Evolutionary conservation across 176 grass and related monocot genomes (phyloP), one percentile per base, ranked within the genome.

Genomic region (Triticum turgidum): DNA sequence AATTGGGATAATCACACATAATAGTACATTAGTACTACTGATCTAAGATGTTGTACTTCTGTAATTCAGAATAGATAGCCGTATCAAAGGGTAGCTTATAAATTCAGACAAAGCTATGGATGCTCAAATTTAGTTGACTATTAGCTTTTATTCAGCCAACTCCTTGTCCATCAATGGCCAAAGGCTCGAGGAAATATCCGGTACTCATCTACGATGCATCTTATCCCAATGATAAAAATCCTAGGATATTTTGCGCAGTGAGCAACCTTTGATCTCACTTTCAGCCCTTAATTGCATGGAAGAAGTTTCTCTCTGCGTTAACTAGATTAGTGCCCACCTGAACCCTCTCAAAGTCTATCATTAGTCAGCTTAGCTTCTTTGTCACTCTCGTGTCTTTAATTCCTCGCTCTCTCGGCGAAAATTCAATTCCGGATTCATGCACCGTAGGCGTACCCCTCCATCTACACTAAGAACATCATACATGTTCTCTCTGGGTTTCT

Each of bases 191-290:
- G 73, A 87, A 61, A 59, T 77, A 21, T 59, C 3, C 11, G 2
- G 44, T 11, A 21, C 5, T 13, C 56, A 52, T 45, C 56, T n/a
- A 37, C 25, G 5, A 68, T 34, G 37, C 73, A 65, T 61, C 61
- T 87, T 68, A 49, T 76, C 61, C 15, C 3, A 21, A 84, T 5
- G 15, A 35, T 34, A 77, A 83, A 66, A 51, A 73, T 52, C 73
- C 21, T 84, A 66, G 27, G 76, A 80, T 80, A 17, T 68, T 44
- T 27, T 76, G 11, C 20, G 51, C 61, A 81, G n/a, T 62, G 62
- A 69, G 34, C 21, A 84, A 72, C 41, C 34, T 34, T 62, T 51
- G 3, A 39, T 64, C 56, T 90, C 89, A 84, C 34, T 84, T 87
- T 87, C 62, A 84, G 7, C 7, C 21, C 39, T 81, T 34, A 76